Base-by-base conservation (phyloP, 495 filamentous ascomycete species). In the Xylaria flabelliformis region DNA sequence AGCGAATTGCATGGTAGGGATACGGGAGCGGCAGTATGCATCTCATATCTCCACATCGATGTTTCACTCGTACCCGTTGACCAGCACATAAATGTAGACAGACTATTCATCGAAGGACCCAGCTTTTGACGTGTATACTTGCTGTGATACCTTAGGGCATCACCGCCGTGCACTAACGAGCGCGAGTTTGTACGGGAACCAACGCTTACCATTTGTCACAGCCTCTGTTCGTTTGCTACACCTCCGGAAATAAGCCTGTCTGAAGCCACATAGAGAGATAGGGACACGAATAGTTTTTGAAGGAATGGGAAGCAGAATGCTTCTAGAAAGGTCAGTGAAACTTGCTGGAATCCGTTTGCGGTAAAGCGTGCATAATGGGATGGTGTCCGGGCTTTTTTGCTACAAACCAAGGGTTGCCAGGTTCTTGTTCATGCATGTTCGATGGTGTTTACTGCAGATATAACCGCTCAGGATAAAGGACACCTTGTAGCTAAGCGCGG, bases 291-390 rank as follows among this genome's bases (percentile, higher is more conserved):
- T 21, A 41, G 3, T 32, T 56, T 10, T 51, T n/a, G 32, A 34
- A 34, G 13, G 5, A 34, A 1, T 34, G 26, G 26, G 12, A 5
- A 12, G 53, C 53, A 36, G 36, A 44, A 64, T 6, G 17, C n/a
- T 64, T 64, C 61, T 29, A 64, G 36, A 64, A 63, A 26, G 19
- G 17, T 19, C 12, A n/a, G 34, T 39, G 58, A 61, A 61, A 61
- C 58, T 21, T 61, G 29, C 5, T 39, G 26, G 26, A 10, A 32
- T 32, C 53, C 53, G 29, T 56, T 56, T 56, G 26, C 26, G 53
- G 53, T 17, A 32, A 56, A 56, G 53, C 34, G 19, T 41, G 58
- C 32, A 61, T 39, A 21, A 39, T 10, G 17, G 12, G 29, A 61
- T 61, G 29, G 29, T 39, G 32, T 5, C 34, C 10, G 5, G 56